These are phyloP conservation scores for Monilinia vaccinii-corymbosi DNA, from an alignment of 2,329 filamentous ascomycete species.

Conservation along the genomic window DNA sequence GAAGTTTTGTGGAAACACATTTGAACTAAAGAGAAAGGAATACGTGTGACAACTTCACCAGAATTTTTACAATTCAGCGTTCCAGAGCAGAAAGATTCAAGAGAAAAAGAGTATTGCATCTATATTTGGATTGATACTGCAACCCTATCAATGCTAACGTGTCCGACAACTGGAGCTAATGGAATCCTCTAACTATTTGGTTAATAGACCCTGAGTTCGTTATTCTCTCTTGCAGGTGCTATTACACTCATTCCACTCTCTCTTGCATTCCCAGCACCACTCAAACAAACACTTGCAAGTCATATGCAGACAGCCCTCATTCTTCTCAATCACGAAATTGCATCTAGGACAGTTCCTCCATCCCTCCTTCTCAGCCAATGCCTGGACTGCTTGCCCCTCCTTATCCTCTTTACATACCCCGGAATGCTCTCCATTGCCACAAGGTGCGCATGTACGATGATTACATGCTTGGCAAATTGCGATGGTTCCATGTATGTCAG, in stretches of 20 bases:
- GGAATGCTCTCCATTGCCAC: slow-evolving; percentile 17
- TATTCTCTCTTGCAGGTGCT: slow-evolving; percentile 14
- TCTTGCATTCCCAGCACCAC: slow-evolving; percentile 26
- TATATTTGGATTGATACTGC: neutral
- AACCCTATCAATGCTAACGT: neutral
- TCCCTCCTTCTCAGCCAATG: slow-evolving; percentile 19
- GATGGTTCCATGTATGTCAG: slow-evolving; percentile 17
- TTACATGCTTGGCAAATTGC: slow-evolving; percentile 19
- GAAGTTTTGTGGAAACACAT: neutral
- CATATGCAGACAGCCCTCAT: slow-evolving; percentile 27
- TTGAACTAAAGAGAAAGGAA: neutral
- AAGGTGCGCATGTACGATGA: slow-evolving; percentile 20
- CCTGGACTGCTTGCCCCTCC: slow-evolving; percentile 18
- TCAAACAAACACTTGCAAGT: slow-evolving; percentile 24
- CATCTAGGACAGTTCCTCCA: slow-evolving; percentile 26
- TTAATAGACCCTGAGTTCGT: neutral
- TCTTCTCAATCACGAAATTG: slow-evolving; percentile 22
- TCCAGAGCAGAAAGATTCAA: neutral
- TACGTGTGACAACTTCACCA: neutral
- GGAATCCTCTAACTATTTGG: neutral
- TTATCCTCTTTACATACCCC: slow-evolving; percentile 25
- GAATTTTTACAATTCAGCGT: neutral
- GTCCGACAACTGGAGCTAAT: neutral
- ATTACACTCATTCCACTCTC: slow-evolving; percentile 17
- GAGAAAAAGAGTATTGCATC: neutral